phyloP scores from a whole-genome alignment of 2,329 filamentous ascomycete genomes.

The Penicillium griseofulvum region DNA sequence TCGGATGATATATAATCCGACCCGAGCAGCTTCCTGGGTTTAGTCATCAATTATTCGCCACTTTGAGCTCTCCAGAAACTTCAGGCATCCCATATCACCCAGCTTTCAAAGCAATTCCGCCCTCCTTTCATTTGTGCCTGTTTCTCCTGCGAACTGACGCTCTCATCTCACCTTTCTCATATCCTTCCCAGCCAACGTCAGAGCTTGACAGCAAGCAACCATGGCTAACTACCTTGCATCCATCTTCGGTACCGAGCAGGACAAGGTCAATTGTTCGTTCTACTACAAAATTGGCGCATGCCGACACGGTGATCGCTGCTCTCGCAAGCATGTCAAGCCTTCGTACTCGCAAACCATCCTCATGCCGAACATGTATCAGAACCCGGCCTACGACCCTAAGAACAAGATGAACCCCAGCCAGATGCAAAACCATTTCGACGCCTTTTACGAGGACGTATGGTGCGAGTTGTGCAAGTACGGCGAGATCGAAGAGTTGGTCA shows the following conservation, averaged over 20 bases:
- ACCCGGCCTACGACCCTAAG: conserved; percentile 94
- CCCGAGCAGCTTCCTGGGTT: conserved; percentile 15
- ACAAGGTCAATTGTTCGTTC: conserved; percentile 99
- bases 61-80: conserved; percentile 38
- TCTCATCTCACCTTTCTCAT: not conserved
- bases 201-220: conserved; percentile 20
- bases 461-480: conserved; percentile 99
- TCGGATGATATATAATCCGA: conserved; percentile 11
- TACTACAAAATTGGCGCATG: conserved; percentile 99
- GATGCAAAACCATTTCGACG: conserved; percentile 98
- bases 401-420: conserved; percentile 95
- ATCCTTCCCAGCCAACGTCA: not conserved
- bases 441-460: conserved; percentile 99
- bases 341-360: conserved; percentile 97
- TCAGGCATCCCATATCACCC: conserved; percentile 24
- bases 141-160: not conserved
- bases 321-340: conserved; percentile 97
- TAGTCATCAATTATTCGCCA: conserved; percentile 23
- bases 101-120: conserved; percentile 15
- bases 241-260: conserved; percentile 99
- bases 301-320: conserved; percentile 96
- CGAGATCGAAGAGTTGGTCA: conserved; percentile 93
- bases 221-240: conserved; percentile 99
- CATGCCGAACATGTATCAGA: conserved; percentile 98
- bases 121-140: not conserved